Base-by-base conservation (phyloP, 148 eudicot genomes). In the Persicaria tinctoria region DNA sequence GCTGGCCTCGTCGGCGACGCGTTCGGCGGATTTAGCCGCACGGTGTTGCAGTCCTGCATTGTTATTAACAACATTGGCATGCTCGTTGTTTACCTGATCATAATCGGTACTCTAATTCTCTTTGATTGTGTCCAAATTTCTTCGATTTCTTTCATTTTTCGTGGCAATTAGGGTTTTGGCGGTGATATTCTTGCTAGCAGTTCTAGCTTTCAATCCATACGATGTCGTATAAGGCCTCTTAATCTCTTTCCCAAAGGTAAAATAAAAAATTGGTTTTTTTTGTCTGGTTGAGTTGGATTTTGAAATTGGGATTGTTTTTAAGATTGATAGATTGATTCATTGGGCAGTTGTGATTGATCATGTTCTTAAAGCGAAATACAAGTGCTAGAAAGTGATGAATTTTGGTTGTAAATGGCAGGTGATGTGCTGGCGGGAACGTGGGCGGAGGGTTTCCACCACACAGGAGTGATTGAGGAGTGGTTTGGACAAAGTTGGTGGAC, bases 341-440 rank as follows among this genome's bases (percentile, higher is more conserved):
- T 74, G 27, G 9, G 59, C 59, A 32, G 18, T 17, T 57, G 9
- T 27, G 45, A 8, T 27, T 7, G 66, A 27, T 63, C 27, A 5
- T 10, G 38, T 3, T 56, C 11, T 57, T 18, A 18, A 20, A 57
- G 20, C 64, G 3, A 32, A 3, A 20, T 7, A 23, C 66, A 60
- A 60, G 44, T 60, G 66, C 12, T 60, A 18, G 66, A 60, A 60
- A 60, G 66, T 60, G 66, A 60, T 20, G 66, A 20, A 60, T 27
- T 60, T 60, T 20, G 66, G 68, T 6, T 27, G 68, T 27, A 51
- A 45, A 60, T 68, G 68, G 51, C 85, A 92, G 97, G 97, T 64
- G 97, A 92, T 80, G 97, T 92, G 80, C 78, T 92, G 79, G 88
- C 93, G 4, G 97, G 91, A 66, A 86, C 93, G 16, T 83, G 85